phyloP scores from a whole-genome alignment of 225 moss, liverwort and hornwort species.

The Marchantia paleacea region DNA sequence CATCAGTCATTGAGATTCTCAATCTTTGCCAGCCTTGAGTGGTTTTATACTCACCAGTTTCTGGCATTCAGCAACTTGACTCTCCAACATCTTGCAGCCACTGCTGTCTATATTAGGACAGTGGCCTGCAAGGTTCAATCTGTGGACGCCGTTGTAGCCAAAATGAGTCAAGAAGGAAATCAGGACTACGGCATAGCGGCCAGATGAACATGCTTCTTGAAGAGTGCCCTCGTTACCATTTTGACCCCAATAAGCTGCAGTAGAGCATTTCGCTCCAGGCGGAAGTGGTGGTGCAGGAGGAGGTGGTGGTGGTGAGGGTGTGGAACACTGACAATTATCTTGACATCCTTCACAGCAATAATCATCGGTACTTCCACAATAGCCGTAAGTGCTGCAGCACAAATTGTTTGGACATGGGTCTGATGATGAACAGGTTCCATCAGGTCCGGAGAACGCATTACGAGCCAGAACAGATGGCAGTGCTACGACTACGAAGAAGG shows the following conservation, averaged over 20 bases:
- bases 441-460: too few relatives aligned
- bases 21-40: too few relatives aligned
- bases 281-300: too few relatives aligned
- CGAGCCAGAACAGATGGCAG: too few relatives aligned
- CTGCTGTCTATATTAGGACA: neutral
- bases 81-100: neutral
- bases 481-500: too few relatives aligned
- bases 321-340: neutral
- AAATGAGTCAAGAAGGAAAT: neutral
- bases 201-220: neutral
- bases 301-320: too few relatives aligned
- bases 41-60: too few relatives aligned
- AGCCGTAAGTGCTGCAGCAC: slow-evolving; percentile 56
- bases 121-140: neutral
- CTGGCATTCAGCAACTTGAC: too few relatives aligned
- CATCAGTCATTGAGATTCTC: too few relatives aligned
- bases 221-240: neutral
- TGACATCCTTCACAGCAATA: slow-evolving; percentile 59
- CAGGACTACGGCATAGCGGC: neutral
- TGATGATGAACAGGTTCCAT: too few relatives aligned
- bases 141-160: neutral
- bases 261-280: too few relatives aligned
- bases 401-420: slow-evolving; percentile 16
- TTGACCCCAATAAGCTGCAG: slow-evolving; percentile 3
- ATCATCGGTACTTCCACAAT: slow-evolving; percentile 32